Conservation (phyloP, 2,329 filamentous ascomycete species). For the Fusarium tanahbumbuense region DNA sequence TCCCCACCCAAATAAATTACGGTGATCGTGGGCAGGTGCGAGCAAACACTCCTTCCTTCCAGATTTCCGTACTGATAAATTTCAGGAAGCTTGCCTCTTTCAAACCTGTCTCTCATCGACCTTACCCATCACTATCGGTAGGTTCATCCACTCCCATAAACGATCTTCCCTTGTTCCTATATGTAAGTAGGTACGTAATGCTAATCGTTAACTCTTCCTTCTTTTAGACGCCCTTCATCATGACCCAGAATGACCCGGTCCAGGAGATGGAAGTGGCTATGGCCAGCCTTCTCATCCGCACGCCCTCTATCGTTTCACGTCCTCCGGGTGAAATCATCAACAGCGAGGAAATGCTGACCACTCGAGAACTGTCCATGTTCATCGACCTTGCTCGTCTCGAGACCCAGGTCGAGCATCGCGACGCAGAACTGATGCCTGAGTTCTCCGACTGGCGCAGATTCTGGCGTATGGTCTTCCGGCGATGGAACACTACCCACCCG, state of each 20-base stretch:
- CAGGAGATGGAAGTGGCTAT: neutral
- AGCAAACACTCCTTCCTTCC: neutral
- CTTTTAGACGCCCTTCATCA: neutral
- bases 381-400: neutral
- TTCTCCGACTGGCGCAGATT: neutral
- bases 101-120: neutral
- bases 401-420: neutral
- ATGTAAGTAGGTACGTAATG: neutral
- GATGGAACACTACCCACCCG: neutral
- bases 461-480: conserved; percentile 1
- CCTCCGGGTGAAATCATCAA: neutral
- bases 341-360: neutral
- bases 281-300: neutral
- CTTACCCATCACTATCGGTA: neutral
- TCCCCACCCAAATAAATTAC: neutral
- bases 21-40: neutral
- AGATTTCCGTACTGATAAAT: neutral
- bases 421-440: neutral
- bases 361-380: neutral
- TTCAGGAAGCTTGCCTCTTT: neutral
- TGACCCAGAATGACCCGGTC: neutral
- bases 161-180: neutral
- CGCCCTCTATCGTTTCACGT: neutral
- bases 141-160: neutral
- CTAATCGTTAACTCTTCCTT: neutral